Percentiles rank a stretch among this genome's conserved stretches.
These are phyloP conservation scores for Coelastrella sp. DNA, from an alignment of 139 green algal genomes.

Conservation along the genomic window DNA sequence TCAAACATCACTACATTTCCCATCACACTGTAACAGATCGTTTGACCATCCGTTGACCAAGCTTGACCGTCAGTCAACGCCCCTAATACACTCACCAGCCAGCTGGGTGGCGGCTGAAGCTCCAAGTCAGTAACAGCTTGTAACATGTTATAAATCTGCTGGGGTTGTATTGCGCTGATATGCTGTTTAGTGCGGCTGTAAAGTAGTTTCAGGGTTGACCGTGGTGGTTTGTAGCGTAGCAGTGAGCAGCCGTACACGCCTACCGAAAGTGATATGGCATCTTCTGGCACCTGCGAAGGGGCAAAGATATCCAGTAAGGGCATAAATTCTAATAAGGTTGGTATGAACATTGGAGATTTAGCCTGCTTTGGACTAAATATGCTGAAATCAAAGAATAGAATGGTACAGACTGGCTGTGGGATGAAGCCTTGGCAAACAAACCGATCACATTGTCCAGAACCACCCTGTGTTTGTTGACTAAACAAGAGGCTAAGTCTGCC, in stretches of 20 bases:
- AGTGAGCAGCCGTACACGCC: neutral
- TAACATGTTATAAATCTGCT: neutral
- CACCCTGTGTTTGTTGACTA: too few relatives aligned
- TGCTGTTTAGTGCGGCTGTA: neutral
- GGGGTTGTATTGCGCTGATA: neutral
- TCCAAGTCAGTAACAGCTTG: neutral
- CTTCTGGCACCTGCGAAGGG: neutral
- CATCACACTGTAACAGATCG: neutral
- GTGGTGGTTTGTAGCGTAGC: neutral
- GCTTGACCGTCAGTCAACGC: neutral
- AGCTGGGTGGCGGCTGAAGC: conserved; percentile 7
- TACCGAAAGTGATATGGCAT: neutral
- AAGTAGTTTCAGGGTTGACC: neutral
- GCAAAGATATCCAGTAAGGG: neutral
- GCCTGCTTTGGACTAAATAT: too few relatives aligned
- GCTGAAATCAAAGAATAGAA: too few relatives aligned
- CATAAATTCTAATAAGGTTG: neutral
- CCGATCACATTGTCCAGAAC: too few relatives aligned
- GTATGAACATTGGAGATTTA: too few relatives aligned
- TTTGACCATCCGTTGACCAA: neutral
- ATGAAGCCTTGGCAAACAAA: too few relatives aligned
- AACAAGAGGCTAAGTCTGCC: too few relatives aligned
- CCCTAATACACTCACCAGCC: neutral
- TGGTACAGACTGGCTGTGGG: too few relatives aligned
- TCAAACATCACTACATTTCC: neutral